phyloP scores from a whole-genome alignment of 176 grass and related monocot genomes.

The Miscanthus lutarioriparius region DNA sequence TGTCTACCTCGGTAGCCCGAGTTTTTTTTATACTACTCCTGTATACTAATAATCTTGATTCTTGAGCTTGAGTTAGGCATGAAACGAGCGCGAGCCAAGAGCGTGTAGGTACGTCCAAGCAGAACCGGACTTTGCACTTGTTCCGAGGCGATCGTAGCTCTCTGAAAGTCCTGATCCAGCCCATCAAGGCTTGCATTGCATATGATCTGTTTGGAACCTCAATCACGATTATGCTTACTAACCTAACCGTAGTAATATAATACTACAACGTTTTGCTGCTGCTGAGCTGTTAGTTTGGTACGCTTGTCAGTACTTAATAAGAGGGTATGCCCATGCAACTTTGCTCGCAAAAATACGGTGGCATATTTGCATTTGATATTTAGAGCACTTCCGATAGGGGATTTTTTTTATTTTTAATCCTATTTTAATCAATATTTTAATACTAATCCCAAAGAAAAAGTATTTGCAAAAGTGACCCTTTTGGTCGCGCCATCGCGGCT shows the following conservation, averaged over 20 bases:
- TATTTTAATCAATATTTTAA: too few species aligned
- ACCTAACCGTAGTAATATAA: slow-evolving; percentile 11
- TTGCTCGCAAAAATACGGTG: background rate
- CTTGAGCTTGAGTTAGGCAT: background rate
- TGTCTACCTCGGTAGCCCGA: too few species aligned
- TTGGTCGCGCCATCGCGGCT: too few species aligned
- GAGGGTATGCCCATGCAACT: background rate
- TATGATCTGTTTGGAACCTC: background rate
- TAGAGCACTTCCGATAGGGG: background rate
- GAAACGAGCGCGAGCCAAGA: background rate
- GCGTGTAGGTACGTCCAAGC: background rate
- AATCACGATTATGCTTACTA: background rate
- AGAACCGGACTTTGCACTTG: background rate
- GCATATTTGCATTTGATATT: background rate
- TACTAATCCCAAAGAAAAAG: too few species aligned
- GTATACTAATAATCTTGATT: background rate
- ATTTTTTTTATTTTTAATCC: too few species aligned
- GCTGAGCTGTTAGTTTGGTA: slow-evolving; percentile 30
- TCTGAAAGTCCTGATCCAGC: slow-evolving; percentile 15
- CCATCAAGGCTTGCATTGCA: background rate
- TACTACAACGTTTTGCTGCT: background rate
- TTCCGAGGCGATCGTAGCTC: background rate
- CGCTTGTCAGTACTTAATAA: slow-evolving; percentile 12
- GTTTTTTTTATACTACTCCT: too few species aligned
- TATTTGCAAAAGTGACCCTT: too few species aligned